phyloP scores from a whole-genome alignment of 2,329 filamentous ascomycete species.

The Talaromyces sp. region DNA sequence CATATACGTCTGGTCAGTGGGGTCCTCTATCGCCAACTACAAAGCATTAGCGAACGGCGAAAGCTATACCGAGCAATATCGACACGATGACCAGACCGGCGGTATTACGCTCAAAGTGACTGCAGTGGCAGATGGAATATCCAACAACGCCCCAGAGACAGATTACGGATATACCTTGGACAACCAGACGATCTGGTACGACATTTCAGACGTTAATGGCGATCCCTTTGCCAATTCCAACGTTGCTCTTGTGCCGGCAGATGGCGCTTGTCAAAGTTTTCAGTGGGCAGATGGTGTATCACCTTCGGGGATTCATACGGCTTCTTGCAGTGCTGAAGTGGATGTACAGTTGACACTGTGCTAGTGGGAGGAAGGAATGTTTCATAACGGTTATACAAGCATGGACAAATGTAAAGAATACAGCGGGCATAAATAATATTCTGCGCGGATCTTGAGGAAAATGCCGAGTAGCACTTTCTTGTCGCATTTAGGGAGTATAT shows the following conservation, averaged over 20 bases:
- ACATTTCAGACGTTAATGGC: constrained; percentile 42
- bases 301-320: constrained; percentile 28
- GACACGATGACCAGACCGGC: constrained; percentile 29
- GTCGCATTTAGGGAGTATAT: too few species aligned
- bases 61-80: constrained; percentile 34
- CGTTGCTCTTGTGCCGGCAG: constrained; percentile 23
- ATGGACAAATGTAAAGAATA: too few species aligned
- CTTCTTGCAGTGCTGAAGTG: constrained; percentile 18
- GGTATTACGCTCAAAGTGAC: constrained; percentile 43
- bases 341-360: constrained; percentile 23
- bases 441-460: neutral
- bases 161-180: constrained; percentile 41
- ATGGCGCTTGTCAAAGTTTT: constrained; percentile 19
- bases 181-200: constrained; percentile 34
- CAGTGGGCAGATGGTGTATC: constrained; percentile 31
- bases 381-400: neutral
- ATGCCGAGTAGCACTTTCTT: neutral
- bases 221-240: constrained; percentile 34
- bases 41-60: constrained; percentile 20
- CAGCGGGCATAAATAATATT: neutral
- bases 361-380: neutral
- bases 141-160: constrained; percentile 31
- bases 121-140: constrained; percentile 30
- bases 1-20: constrained; percentile 38
- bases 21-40: constrained; percentile 22